Evolutionary conservation across 2,329 filamentous ascomycete species (phyloP).

Genomic region (Fusarium nanum): DNA sequence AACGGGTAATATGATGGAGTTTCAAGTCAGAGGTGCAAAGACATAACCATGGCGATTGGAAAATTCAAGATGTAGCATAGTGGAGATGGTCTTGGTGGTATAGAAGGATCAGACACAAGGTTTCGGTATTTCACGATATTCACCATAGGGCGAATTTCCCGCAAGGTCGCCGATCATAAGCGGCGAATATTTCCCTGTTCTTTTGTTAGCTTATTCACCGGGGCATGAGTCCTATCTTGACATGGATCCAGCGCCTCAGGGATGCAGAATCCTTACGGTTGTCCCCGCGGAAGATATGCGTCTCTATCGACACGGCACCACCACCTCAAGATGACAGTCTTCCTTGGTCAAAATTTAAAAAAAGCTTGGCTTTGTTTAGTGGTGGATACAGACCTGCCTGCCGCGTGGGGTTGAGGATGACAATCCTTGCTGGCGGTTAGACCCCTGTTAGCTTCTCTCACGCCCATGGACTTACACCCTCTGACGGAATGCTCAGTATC

Average conservation of each 20-base stretch:
- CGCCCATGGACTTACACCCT: neutral
- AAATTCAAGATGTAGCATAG: too few species aligned
- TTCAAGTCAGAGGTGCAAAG: too few species aligned
- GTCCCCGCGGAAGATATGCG: neutral
- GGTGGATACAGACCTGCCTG: neutral
- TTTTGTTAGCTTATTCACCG: neutral
- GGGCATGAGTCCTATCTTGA: neutral
- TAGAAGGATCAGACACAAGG: neutral
- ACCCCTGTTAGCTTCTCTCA: neutral
- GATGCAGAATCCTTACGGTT: neutral
- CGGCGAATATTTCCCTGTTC: neutral
- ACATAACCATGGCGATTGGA: too few species aligned
- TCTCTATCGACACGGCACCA: neutral
- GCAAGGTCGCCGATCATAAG: neutral
- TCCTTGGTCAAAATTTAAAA: neutral
- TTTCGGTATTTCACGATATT: neutral
- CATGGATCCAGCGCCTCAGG: neutral
- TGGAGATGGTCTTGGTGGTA: neutral
- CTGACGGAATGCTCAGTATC: neutral
- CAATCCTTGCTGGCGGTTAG: neutral
- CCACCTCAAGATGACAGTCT: neutral
- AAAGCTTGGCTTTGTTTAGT: neutral
- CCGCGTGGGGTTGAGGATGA: neutral
- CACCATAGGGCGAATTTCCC: neutral
- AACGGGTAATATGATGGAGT: too few species aligned